Conservation (phyloP, 2,329 filamentous ascomycete species). For the Penicillium sp. region DNA sequence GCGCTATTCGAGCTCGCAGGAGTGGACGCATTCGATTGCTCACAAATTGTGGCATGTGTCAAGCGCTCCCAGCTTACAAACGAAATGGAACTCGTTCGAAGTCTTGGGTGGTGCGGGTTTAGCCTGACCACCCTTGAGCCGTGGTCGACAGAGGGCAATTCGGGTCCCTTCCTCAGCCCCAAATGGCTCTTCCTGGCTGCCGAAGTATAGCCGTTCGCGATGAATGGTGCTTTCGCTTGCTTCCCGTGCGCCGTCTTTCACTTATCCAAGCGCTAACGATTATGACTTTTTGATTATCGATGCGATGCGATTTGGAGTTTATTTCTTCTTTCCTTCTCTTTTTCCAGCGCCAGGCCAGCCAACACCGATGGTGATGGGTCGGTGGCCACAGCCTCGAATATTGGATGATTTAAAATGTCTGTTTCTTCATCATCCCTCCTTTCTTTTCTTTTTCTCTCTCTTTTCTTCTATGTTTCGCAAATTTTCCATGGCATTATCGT, state of each 20-base stretch:
- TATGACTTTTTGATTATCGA: not conserved
- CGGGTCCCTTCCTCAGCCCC: conserved; percentile 69
- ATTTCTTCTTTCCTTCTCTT: not conserved
- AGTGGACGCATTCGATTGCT: conserved; percentile 71
- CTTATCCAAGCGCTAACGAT: not conserved
- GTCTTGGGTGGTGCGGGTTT: conserved; percentile 92
- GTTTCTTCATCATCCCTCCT: not conserved
- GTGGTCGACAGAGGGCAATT: conserved; percentile 62
- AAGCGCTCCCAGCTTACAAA: conserved; percentile 69
- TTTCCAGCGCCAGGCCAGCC: too few species aligned
- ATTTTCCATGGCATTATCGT: too few species aligned
- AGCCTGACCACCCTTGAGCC: conserved; percentile 78
- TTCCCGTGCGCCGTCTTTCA: not conserved
- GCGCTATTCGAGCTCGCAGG: conserved; percentile 87
- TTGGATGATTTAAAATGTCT: too few species aligned
- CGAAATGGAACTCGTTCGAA: conserved; percentile 71
- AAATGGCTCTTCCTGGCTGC: conserved; percentile 87
- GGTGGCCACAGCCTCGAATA: too few species aligned
- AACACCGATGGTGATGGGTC: too few species aligned
- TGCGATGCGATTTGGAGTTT: not conserved
- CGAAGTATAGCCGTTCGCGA: conserved; percentile 66
- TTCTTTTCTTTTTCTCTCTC: not conserved
- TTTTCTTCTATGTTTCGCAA: not conserved
- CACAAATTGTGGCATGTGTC: conserved; percentile 78
- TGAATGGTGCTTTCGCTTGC: not conserved